Evolutionary conservation across 345 rosid genomes (phyloP).

Genomic region (Boechera divaricarpa): DNA sequence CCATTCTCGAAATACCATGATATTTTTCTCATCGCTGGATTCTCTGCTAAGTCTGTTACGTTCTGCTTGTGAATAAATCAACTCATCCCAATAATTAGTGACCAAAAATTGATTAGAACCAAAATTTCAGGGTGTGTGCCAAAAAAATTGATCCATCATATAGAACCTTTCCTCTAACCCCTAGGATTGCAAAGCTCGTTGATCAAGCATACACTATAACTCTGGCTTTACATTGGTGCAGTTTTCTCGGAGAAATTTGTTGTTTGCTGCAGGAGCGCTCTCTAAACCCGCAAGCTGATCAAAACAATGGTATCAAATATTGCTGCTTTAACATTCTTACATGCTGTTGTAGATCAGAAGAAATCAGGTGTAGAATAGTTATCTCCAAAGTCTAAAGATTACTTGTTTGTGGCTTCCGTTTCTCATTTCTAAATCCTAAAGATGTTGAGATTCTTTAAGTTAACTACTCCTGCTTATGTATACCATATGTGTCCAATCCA

Average conservation of each 20-base stretch:
- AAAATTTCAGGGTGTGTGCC: slow-evolving; percentile 5
- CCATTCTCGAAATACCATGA: background rate
- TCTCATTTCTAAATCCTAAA: slow-evolving; percentile 15
- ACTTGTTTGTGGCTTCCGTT: slow-evolving; percentile 11
- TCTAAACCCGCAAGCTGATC: slow-evolving; percentile 53
- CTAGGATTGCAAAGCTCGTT: slow-evolving; percentile 1
- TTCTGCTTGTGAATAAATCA: background rate
- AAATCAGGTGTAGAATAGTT: slow-evolving; percentile 31
- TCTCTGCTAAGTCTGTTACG: background rate
- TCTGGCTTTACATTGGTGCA: slow-evolving; percentile 40
- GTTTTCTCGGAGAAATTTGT: slow-evolving; percentile 89
- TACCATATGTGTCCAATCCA: background rate
- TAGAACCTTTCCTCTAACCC: background rate
- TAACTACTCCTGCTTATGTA: background rate
- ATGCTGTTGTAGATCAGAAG: slow-evolving; percentile 33
- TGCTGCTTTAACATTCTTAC: slow-evolving; percentile 1
- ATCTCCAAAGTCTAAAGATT: slow-evolving; percentile 21
- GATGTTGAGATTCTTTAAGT: slow-evolving; percentile 10
- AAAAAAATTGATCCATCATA: background rate
- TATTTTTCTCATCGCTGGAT: background rate
- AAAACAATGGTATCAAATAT: slow-evolving; percentile 10
- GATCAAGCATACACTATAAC: slow-evolving; percentile 22
- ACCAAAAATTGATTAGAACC: background rate
- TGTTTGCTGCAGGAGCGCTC: slow-evolving; percentile 84
- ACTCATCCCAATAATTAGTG: background rate